Conservation (phyloP, 2,329 filamentous ascomycete species). For the Fonsecaea monophora region DNA sequence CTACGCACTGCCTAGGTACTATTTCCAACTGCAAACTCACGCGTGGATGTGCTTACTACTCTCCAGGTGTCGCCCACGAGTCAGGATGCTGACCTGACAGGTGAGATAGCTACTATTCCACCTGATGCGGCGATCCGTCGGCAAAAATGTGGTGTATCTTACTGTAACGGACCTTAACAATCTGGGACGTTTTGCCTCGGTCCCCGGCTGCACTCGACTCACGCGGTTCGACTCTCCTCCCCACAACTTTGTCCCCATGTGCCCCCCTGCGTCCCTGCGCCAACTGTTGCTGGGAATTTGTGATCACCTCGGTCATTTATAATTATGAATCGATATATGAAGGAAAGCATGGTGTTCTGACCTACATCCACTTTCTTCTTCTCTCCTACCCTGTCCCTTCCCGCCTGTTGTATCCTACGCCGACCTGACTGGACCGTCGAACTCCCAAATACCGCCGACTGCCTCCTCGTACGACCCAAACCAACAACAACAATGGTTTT, state of each 20-base stretch:
- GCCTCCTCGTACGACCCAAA: neutral
- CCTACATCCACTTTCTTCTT: slow-evolving; percentile 2
- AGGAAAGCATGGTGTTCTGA: neutral
- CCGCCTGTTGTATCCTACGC: neutral
- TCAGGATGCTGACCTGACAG: neutral
- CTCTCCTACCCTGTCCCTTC: neutral
- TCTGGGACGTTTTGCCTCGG: slow-evolving; percentile 21
- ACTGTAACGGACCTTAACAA: slow-evolving; percentile 13
- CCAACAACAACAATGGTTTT: slow-evolving; percentile 62
- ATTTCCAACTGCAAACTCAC: neutral
- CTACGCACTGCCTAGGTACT: neutral
- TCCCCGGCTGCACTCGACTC: slow-evolving; percentile 17
- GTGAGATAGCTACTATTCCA: neutral
- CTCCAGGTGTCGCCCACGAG: too few species aligned
- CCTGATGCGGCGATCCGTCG: slow-evolving; percentile 7
- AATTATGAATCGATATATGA: slow-evolving; percentile 5
- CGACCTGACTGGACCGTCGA: neutral
- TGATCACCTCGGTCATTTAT: slow-evolving; percentile 25
- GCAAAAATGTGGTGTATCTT: neutral
- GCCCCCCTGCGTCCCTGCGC: slow-evolving; percentile 1
- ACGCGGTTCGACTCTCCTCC: neutral
- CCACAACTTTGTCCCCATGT: slow-evolving; percentile 2
- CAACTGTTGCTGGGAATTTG: neutral
- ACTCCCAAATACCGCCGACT: neutral
- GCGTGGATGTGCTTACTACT: too few species aligned